Conservation (phyloP, 148 eudicot genomes). For the Chenopodium quinoa region DNA sequence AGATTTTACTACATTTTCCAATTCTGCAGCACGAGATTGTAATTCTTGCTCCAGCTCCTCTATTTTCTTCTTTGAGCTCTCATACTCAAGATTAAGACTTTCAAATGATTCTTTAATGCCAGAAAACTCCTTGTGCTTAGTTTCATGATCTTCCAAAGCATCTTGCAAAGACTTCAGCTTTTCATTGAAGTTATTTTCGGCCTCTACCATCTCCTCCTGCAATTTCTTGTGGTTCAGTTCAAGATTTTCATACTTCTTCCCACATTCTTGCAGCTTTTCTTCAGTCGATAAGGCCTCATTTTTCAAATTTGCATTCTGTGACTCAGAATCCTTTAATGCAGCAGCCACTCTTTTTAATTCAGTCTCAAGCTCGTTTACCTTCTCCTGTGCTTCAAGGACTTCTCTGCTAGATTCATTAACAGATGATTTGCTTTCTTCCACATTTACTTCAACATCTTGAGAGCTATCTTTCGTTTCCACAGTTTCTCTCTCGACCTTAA, state of each 20-base stretch:
- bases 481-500: slow-evolving; percentile 86
- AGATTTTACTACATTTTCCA: slow-evolving; percentile 56
- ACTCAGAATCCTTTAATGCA: slow-evolving; percentile 55
- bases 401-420: slow-evolving; percentile 53
- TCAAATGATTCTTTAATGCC: slow-evolving; percentile 71
- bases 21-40: slow-evolving; percentile 39
- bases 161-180: slow-evolving; percentile 65
- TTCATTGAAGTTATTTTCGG: slow-evolving; percentile 49
- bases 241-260: slow-evolving; percentile 51
- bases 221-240: slow-evolving; percentile 58
- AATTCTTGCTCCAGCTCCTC: slow-evolving; percentile 64
- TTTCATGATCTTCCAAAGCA: slow-evolving; percentile 60
- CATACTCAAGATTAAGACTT: slow-evolving; percentile 58
- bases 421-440: slow-evolving; percentile 31
- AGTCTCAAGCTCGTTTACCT: slow-evolving; percentile 61
- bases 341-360: slow-evolving; percentile 57
- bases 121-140: slow-evolving; percentile 59
- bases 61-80: slow-evolving; percentile 72
- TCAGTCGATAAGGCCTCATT: slow-evolving; percentile 43
- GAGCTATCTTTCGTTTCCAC: slow-evolving; percentile 43
- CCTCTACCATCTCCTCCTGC: slow-evolving; percentile 48
- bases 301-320: slow-evolving; percentile 57
- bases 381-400: slow-evolving; percentile 71
- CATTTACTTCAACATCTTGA: slow-evolving; percentile 28
- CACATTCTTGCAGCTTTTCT: slow-evolving; percentile 52